Percentiles rank a stretch among this genome's conserved stretches.
Conservation (phyloP, 2,329 filamentous ascomycete genomes). For the Diaporthe destruens region DNA sequence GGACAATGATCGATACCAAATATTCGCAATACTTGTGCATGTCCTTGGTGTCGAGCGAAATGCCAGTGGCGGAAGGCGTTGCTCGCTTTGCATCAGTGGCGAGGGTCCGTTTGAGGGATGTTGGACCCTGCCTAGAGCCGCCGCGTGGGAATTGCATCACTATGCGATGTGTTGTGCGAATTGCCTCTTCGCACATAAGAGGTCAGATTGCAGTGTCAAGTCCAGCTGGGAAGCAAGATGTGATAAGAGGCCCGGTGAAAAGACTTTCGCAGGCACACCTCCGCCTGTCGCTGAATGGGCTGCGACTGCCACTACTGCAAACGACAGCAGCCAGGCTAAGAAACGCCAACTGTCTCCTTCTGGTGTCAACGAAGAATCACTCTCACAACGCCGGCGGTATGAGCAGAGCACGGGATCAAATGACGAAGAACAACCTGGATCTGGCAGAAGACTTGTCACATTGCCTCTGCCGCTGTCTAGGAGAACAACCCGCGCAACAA, state of each 20-base stretch:
- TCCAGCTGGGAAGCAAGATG: conserved; percentile 26
- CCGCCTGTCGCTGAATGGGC: conserved; percentile 29
- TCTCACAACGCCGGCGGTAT: not conserved
- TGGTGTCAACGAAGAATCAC: not conserved
- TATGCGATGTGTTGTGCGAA: conserved; percentile 35
- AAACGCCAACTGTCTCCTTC: conserved; percentile 6
- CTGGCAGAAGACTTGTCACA: conserved; percentile 13
- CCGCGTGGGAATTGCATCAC: conserved; percentile 8
- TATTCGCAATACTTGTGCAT: conserved; percentile 38
- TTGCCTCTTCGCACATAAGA: conserved; percentile 36
- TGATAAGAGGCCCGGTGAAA: not conserved
- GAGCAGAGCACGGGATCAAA: not conserved
- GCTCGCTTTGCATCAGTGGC: conserved; percentile 28
- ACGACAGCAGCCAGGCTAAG: conserved; percentile 4
- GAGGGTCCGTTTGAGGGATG: conserved; percentile 37
- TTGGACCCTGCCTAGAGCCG: conserved; percentile 5
- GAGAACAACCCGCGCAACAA: not conserved
- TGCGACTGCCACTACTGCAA: not conserved
- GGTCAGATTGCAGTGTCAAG: conserved; percentile 33
- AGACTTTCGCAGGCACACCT: not conserved
- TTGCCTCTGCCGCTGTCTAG: conserved; percentile 1
- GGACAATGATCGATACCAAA: conserved; percentile 27
- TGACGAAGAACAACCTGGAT: not conserved
- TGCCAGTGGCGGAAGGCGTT: not conserved
- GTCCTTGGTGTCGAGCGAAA: conserved; percentile 26